phyloP scores from a whole-genome alignment of 139 green algal genomes.

The Chlorella sorokiniana region DNA sequence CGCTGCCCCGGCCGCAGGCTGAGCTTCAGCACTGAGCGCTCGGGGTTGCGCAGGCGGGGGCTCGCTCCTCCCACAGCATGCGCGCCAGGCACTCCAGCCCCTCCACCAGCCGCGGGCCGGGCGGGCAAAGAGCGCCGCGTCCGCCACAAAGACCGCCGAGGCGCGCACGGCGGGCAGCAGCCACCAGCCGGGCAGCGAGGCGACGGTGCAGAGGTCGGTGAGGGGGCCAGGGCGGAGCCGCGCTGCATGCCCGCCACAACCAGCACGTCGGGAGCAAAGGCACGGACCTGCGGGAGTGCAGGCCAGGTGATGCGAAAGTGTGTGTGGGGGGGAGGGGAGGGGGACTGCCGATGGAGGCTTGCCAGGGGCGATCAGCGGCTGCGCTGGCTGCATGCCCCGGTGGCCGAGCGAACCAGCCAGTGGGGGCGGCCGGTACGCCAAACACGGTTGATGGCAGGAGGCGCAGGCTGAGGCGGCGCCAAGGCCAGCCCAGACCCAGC shows the following conservation, averaged over 20 bases:
- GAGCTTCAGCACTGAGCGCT: slow-evolving; percentile 69
- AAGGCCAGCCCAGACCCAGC: not conserved
- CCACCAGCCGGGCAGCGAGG: slow-evolving; percentile 86
- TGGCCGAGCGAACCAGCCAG: too few species aligned
- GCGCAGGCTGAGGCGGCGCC: too few species aligned
- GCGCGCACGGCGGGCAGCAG: slow-evolving; percentile 78
- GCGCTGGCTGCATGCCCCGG: too few species aligned
- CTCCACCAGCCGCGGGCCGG: slow-evolving; percentile 81
- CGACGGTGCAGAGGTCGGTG: slow-evolving; percentile 64
- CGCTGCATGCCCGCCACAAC: slow-evolving; percentile 42
- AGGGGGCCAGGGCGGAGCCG: slow-evolving; percentile 24
- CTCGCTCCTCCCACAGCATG: slow-evolving; percentile 71
- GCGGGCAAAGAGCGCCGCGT: slow-evolving; percentile 62
- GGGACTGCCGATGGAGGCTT: too few species aligned
- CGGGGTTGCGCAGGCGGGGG: slow-evolving; percentile 38
- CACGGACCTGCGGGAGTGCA: slow-evolving; percentile 58
- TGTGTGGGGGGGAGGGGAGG: too few species aligned
- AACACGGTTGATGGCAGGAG: too few species aligned
- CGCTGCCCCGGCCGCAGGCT: slow-evolving; percentile 75
- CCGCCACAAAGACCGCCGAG: slow-evolving; percentile 77
- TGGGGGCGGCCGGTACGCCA: too few species aligned
- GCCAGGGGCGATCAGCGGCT: too few species aligned
- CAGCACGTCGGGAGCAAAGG: slow-evolving; percentile 78
- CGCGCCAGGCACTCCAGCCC: slow-evolving; percentile 83
- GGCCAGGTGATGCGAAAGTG: too few species aligned